These are phyloP conservation scores for Peronospora belbahrii DNA, from an alignment of 352 stramenopile species.

Conservation along the genomic window DNA sequence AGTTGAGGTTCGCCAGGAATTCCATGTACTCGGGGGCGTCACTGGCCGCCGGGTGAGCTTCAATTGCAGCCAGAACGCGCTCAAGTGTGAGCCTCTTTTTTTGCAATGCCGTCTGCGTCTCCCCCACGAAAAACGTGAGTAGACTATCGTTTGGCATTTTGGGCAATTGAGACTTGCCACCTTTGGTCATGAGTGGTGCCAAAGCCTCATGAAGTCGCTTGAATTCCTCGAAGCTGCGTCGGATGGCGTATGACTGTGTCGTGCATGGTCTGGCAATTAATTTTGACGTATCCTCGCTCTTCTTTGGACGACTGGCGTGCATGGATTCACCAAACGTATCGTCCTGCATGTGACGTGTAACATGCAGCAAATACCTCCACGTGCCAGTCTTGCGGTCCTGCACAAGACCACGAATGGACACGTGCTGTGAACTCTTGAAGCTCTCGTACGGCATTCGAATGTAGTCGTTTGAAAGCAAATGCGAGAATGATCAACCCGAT, in stretches of 20 bases:
- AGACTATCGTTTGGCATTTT: slow-evolving; percentile 59
- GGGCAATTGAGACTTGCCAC: slow-evolving; percentile 31
- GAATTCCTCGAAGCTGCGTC: slow-evolving; percentile 66
- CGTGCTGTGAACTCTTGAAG: slow-evolving; percentile 57
- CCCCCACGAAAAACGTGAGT: slow-evolving; percentile 63
- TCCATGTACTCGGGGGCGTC: slow-evolving; percentile 57
- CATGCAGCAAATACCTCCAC: slow-evolving; percentile 64
- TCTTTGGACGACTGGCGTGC: slow-evolving; percentile 3
- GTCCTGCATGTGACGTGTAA: slow-evolving; percentile 42
- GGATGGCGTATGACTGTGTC: slow-evolving; percentile 58
- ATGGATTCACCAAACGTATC: slow-evolving; percentile 4
- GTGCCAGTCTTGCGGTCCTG: slow-evolving; percentile 53
- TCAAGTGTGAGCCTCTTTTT: slow-evolving; percentile 50
- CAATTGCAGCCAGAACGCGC: slow-evolving; percentile 42
- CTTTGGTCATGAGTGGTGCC: slow-evolving; percentile 46
- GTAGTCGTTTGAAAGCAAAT: slow-evolving; percentile 10
- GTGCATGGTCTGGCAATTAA: slow-evolving; percentile 14
- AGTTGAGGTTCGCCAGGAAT: slow-evolving; percentile 56
- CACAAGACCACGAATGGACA: slow-evolving; percentile 61
- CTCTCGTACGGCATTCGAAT: slow-evolving; percentile 64
- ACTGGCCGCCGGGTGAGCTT: slow-evolving; percentile 48
- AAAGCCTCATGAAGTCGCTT: slow-evolving; percentile 61
- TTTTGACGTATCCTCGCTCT: slow-evolving; percentile 5
- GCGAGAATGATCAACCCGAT: slow-evolving; percentile 16
- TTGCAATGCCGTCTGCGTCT: slow-evolving; percentile 60